Conservation (phyloP, 2,329 filamentous ascomycete species). For the Tolypocladium cylindrosporum region DNA sequence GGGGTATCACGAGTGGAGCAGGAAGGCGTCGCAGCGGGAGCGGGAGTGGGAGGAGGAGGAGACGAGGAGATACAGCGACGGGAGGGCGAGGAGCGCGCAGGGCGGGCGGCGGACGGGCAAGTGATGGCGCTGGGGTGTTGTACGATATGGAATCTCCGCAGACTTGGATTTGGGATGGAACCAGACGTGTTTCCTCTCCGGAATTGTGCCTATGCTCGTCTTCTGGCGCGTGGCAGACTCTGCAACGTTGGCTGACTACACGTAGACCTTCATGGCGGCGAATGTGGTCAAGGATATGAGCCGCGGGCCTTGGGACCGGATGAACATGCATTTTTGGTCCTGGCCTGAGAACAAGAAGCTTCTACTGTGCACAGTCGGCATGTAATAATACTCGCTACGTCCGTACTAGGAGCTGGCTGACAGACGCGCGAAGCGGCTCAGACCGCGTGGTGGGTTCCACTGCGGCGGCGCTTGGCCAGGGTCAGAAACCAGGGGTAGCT, state of each 20-base stretch:
- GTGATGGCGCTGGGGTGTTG: background rate
- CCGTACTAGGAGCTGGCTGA: background rate
- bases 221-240: background rate
- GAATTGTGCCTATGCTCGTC: background rate
- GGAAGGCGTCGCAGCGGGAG: slow-evolving; percentile 14
- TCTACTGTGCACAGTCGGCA: no score
- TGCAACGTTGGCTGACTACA: background rate
- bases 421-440: background rate
- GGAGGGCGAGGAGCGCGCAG: slow-evolving; percentile 9
- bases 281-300: background rate
- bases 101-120: background rate
- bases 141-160: background rate
- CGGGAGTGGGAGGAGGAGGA: slow-evolving; percentile 20
- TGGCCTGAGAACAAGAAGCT: background rate
- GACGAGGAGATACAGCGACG: slow-evolving; percentile 9
- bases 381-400: no score
- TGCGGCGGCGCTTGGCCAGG: background rate
- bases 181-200: background rate
- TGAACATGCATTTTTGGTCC: background rate
- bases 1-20: slow-evolving; percentile 26
- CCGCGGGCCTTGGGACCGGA: background rate
- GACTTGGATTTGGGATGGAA: background rate
- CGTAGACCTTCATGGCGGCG: background rate
- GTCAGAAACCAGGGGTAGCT: slow-evolving; percentile 1
- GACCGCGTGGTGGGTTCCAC: background rate